A percentile compares a stretch with the other conserved stretches of the same genome.
phyloP scores from a whole-genome alignment of 2,329 filamentous ascomycete species.

The Ophidiomyces ophidiicola region DNA sequence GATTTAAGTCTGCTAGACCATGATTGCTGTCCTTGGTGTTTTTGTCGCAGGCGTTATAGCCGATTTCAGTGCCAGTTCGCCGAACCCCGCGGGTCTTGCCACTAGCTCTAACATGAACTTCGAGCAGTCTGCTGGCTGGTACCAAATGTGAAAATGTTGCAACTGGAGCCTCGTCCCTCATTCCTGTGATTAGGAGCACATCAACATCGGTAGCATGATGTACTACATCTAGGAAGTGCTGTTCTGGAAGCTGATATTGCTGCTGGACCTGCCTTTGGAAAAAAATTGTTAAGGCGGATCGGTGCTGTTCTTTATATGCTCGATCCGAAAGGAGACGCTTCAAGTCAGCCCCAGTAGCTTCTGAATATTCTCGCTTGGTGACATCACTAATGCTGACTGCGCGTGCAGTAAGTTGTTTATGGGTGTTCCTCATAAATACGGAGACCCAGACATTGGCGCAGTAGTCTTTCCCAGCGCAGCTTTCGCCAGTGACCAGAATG shows the following conservation, averaged over 20 bases:
- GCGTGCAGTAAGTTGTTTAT: conserved; percentile 28
- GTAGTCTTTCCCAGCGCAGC: conserved; percentile 48
- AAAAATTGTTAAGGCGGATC: conserved; percentile 41
- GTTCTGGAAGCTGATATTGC: conserved; percentile 38
- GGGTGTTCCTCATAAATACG: conserved; percentile 22
- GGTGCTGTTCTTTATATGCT: conserved; percentile 50
- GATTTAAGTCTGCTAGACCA: too few relatives aligned
- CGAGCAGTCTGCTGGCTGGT: conserved; percentile 41
- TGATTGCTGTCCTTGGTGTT: too few relatives aligned
- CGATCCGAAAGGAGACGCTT: conserved; percentile 42
- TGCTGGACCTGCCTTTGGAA: conserved; percentile 37
- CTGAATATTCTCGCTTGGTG: conserved; percentile 46
- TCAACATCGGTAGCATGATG: conserved; percentile 33
- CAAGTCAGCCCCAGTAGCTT: conserved; percentile 37
- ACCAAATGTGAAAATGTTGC: conserved; percentile 44
- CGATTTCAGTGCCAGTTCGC: conserved; percentile 20
- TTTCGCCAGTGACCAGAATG: conserved; percentile 43
- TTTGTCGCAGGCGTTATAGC: conserved; percentile 17
- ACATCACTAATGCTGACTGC: conserved; percentile 45
- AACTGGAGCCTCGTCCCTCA: conserved; percentile 50
- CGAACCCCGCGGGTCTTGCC: conserved; percentile 29
- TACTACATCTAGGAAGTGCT: conserved; percentile 42
- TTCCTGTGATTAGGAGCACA: conserved; percentile 50
- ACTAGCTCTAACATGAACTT: conserved; percentile 39
- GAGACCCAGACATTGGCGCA: conserved; percentile 44